Base-by-base conservation (phyloP, 2,329 filamentous ascomycete species). In the Colletotrichum filicis region DNA sequence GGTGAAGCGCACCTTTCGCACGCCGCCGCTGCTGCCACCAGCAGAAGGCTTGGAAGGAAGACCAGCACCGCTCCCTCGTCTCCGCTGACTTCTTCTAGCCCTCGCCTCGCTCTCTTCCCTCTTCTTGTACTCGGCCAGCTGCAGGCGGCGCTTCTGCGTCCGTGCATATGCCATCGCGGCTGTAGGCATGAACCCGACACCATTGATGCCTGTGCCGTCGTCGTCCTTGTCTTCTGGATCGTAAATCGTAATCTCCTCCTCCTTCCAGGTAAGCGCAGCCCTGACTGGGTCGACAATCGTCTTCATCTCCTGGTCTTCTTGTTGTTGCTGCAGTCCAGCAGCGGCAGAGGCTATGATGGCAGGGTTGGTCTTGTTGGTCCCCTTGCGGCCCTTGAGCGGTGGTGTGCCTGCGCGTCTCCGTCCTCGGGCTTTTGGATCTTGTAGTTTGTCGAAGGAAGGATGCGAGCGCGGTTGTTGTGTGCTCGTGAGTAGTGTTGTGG, bases 221-320 rank as follows among this genome's bases (percentile, higher is more conserved):
- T 93, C 91, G 74, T 93, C 91, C 74, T 88, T 86, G 77, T 92
- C 91, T 53, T 90, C 84, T 0, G 90, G 89, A 76, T 92, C 88
- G 79, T 92, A 91, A 32, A 92, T 85, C 1, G 91, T 92, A 73
- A 93, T 92, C 78, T 92, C 91, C 76, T 92, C 88, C 75, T 92
- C 90, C 76, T 90, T 90, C 91, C 91, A 93, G 1, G 91, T 92
- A 65, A 92, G 83, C 3, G 89, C 86, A 7, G 90, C 89, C 46
- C 90, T 85, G 11, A 91, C 78, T 0, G 89, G 88, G 67, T 91
- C 89, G 65, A 85, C 81, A 32, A 89, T 80, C 42, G 42, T 22
- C 67, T 74, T 66, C 46, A 65, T 76, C 14, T 79, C 76, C 14
- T 82, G 83, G 9, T 82, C 80, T 9, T 83, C 81, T 22, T 59